A percentile compares a stretch with the other conserved stretches of the same genome.
Evolutionary conservation across 148 eudicot genomes (phyloP).

Genomic region (Rhododendron vialii): DNA sequence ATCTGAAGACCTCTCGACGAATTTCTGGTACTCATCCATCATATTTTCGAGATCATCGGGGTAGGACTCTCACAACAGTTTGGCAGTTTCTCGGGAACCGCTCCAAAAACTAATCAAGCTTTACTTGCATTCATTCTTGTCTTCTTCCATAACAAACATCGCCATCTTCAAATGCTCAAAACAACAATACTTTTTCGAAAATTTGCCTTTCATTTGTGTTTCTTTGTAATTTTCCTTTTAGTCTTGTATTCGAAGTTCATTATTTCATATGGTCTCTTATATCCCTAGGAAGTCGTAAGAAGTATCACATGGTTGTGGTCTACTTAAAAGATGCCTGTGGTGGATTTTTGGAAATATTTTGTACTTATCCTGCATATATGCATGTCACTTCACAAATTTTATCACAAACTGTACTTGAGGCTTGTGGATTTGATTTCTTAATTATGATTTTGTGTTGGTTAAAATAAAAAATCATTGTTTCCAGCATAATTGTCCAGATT

Average conservation of each 20-base stretch:
- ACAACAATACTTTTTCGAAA: too few species aligned
- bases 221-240: background rate
- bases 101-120: too few species aligned
- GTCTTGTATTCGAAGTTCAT: background rate
- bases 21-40: constrained; percentile 93
- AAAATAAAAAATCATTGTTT: background rate
- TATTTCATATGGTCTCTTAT: background rate
- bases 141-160: too few species aligned
- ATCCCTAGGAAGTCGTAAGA: background rate
- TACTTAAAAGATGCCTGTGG: background rate
- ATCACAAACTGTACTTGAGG: background rate
- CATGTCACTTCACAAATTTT: background rate
- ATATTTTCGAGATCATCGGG: constrained; percentile 89
- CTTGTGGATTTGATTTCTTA: background rate
- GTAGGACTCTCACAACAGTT: constrained; percentile 27
- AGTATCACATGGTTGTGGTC: background rate
- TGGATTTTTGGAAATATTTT: background rate
- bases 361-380: background rate
- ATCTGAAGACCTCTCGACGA: constrained; percentile 59
- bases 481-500: background rate
- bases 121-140: too few species aligned
- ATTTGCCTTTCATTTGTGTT: background rate
- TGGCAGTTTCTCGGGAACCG: too few species aligned
- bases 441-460: background rate
- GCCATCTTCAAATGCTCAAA: too few species aligned